Percentiles rank a stretch among this genome's conserved stretches.
Conservation (phyloP, 176 grass and related monocot species). For the Avena eriantha region DNA sequence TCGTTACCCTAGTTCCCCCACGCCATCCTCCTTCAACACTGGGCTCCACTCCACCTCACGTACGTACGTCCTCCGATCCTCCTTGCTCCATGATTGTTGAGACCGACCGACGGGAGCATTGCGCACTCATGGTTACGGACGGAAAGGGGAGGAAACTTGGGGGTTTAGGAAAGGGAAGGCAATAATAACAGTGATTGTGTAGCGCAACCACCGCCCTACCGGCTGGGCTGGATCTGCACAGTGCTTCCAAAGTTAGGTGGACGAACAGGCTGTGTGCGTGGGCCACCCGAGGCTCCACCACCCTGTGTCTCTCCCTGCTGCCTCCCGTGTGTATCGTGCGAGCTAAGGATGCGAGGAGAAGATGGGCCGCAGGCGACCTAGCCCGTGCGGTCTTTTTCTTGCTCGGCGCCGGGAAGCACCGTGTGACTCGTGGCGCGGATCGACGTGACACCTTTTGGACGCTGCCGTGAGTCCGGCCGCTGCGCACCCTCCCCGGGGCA, state of each 20-base stretch:
- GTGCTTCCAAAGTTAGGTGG: constrained; percentile 36
- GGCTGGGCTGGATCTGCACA: constrained; percentile 27
- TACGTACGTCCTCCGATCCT: background rate
- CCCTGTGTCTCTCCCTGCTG: background rate
- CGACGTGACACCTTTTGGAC: background rate
- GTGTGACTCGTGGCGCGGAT: background rate
- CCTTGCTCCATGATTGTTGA: constrained; percentile 10
- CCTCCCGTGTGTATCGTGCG: no score
- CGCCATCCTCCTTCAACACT: background rate
- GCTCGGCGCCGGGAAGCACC: background rate
- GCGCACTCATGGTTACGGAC: no score
- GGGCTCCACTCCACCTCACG: constrained; percentile 16
- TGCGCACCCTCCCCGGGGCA: background rate
- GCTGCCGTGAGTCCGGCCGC: background rate
- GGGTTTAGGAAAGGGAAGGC: constrained; percentile 38
- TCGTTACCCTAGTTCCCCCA: constrained; percentile 34
- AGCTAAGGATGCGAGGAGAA: background rate
- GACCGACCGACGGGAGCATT: background rate
- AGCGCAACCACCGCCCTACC: background rate
- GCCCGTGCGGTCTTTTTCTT: background rate
- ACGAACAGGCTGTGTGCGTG: constrained; percentile 15
- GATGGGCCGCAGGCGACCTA: background rate
- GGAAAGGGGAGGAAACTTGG: constrained; percentile 20
- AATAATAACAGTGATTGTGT: background rate
- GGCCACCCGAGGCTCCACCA: background rate